Percentiles rank a stretch among this genome's conserved stretches.
Conservation (phyloP, 1,284 basidiomycete genomes). For the Apiotrichum akiyoshidainum region DNA sequence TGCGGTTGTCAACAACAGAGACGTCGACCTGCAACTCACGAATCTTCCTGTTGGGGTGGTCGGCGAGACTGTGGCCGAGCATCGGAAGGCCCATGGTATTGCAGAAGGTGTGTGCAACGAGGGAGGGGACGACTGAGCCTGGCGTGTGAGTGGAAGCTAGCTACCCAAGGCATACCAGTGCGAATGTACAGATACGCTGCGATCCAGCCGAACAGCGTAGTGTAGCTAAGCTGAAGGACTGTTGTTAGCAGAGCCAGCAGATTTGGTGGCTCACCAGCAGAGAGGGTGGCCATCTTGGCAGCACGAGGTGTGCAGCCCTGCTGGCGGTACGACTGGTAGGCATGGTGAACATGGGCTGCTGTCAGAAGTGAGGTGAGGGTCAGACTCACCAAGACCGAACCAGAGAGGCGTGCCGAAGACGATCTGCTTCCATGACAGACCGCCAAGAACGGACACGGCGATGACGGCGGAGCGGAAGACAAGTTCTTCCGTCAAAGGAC, state of each 20-base stretch:
- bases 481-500: slow-evolving; percentile 86
- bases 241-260: slow-evolving; percentile 4
- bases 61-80: slow-evolving; percentile 31
- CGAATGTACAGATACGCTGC: slow-evolving; percentile 80
- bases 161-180: slow-evolving; percentile 57
- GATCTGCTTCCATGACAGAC: slow-evolving; percentile 59
- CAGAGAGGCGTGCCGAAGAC: slow-evolving; percentile 78
- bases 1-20: slow-evolving; percentile 7
- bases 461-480: slow-evolving; percentile 86
- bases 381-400: slow-evolving; percentile 74
- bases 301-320: slow-evolving; percentile 59
- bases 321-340: slow-evolving; percentile 73
- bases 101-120: slow-evolving; percentile 81
- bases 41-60: slow-evolving; percentile 35
- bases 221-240: slow-evolving; percentile 87
- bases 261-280: background rate
- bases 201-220: slow-evolving; percentile 87
- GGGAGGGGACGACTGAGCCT: slow-evolving; percentile 55
- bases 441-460: slow-evolving; percentile 65
- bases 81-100: slow-evolving; percentile 76
- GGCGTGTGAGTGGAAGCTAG: background rate
- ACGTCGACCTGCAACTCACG: slow-evolving; percentile 20
- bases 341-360: slow-evolving; percentile 86
- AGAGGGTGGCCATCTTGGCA: slow-evolving; percentile 56
- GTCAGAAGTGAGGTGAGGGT: background rate